Evolutionary conservation across 2,329 filamentous ascomycete species (phyloP).

Genomic region (Aspergillus amoenus): DNA sequence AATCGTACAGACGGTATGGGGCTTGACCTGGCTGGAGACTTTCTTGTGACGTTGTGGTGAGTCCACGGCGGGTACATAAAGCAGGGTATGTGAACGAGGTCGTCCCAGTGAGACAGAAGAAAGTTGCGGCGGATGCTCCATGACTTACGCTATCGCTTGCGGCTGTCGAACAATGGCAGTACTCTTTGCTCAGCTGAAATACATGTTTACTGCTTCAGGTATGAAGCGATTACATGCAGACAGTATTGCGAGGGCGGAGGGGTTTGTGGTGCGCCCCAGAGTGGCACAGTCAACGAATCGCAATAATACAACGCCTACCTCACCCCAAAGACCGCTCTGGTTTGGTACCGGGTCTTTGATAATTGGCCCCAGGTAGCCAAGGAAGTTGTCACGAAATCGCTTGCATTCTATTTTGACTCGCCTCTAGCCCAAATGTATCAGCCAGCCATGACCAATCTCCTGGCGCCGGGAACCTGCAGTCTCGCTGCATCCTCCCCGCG

Average conservation of each 20-base stretch:
- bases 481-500: background rate
- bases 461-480: background rate
- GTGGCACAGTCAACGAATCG: conserved; percentile 19
- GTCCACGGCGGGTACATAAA: conserved; percentile 16
- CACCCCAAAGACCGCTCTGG: background rate
- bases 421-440: background rate
- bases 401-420: background rate
- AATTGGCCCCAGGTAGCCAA: background rate
- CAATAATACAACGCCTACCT: conserved; percentile 12
- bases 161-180: background rate
- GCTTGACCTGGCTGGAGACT: conserved; percentile 21
- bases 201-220: conserved; percentile 7
- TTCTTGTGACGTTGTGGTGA: conserved; percentile 13
- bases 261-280: conserved; percentile 19
- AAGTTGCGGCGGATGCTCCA: conserved; percentile 3
- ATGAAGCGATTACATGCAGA: conserved; percentile 17
- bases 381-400: background rate
- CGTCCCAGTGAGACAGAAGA: conserved; percentile 7
- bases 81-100: conserved; percentile 5
- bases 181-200: conserved; percentile 8
- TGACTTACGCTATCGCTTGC: background rate
- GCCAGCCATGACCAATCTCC: background rate
- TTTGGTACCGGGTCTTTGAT: background rate
- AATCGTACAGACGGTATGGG: conserved; percentile 26
- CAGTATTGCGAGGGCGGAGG: conserved; percentile 20